phyloP scores from a whole-genome alignment of 345 rosid species.

The Garcia nutans region DNA sequence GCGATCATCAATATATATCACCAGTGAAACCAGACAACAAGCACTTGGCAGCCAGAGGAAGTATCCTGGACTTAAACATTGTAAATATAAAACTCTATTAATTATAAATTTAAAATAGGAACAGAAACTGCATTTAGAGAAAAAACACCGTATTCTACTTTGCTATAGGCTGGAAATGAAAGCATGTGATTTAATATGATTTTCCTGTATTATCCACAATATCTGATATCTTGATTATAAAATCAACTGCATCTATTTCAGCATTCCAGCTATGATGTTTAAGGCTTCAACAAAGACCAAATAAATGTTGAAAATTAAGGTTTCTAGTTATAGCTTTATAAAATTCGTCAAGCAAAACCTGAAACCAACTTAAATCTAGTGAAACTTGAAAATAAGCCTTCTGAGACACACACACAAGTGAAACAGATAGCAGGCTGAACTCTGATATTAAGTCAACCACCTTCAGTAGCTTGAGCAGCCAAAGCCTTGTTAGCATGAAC shows the following conservation, averaged over 20 bases:
- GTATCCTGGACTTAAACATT: background rate
- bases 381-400: background rate
- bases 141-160: background rate
- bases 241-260: background rate
- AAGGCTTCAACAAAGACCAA: background rate
- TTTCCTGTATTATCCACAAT: background rate
- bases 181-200: background rate
- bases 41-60: background rate
- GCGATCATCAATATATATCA: constrained; percentile 2
- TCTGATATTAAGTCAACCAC: background rate
- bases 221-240: background rate
- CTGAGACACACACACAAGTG: background rate
- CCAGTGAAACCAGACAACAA: background rate
- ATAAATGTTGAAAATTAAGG: background rate
- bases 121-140: background rate
- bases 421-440: background rate
- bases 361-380: background rate
- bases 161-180: background rate
- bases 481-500: background rate
- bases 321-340: background rate
- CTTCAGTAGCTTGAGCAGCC: constrained; percentile 10
- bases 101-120: background rate
- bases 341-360: background rate
- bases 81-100: background rate
- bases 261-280: background rate